Evolutionary conservation across 2,329 filamentous ascomycete species (phyloP).

Genomic region (Colletotrichum ledebouriae): DNA sequence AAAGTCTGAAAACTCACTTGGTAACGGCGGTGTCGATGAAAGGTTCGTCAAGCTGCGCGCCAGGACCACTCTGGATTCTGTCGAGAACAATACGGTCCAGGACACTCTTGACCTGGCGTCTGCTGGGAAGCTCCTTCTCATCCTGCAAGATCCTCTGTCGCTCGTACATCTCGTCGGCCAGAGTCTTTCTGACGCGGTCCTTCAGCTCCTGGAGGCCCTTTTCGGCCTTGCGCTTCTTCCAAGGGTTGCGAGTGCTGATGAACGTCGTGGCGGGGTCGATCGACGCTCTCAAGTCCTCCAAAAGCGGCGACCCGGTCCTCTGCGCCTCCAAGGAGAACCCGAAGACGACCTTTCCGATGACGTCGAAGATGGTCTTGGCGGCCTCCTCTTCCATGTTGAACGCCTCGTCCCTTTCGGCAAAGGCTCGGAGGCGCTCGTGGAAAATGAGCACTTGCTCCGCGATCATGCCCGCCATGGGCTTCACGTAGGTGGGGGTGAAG

Average conservation of each 20-base stretch:
- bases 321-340: slow-evolving; percentile 44
- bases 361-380: slow-evolving; percentile 46
- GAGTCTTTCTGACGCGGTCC: slow-evolving; percentile 25
- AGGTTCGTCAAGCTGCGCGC: slow-evolving; percentile 35
- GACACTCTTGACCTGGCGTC: slow-evolving; percentile 43
- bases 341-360: slow-evolving; percentile 45
- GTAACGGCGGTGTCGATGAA: slow-evolving; percentile 45
- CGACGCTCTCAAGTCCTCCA: slow-evolving; percentile 41
- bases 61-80: slow-evolving; percentile 36
- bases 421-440: slow-evolving; percentile 40
- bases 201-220: slow-evolving; percentile 25
- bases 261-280: slow-evolving; percentile 37
- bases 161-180: slow-evolving; percentile 34
- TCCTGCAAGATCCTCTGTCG: slow-evolving; percentile 29
- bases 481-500: slow-evolving; percentile 47
- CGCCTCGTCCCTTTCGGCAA: slow-evolving; percentile 37
- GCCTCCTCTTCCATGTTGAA: slow-evolving; percentile 46
- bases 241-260: slow-evolving; percentile 31
- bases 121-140: slow-evolving; percentile 42
- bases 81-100: slow-evolving; percentile 46
- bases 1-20: slow-evolving; percentile 13
- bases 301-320: slow-evolving; percentile 37
- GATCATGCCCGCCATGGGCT: slow-evolving; percentile 45
- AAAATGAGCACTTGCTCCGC: slow-evolving; percentile 47
- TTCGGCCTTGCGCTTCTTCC: slow-evolving; percentile 34